phyloP scores from a whole-genome alignment of 2,329 filamentous ascomycete genomes.

The Nigrospora oryzae region DNA sequence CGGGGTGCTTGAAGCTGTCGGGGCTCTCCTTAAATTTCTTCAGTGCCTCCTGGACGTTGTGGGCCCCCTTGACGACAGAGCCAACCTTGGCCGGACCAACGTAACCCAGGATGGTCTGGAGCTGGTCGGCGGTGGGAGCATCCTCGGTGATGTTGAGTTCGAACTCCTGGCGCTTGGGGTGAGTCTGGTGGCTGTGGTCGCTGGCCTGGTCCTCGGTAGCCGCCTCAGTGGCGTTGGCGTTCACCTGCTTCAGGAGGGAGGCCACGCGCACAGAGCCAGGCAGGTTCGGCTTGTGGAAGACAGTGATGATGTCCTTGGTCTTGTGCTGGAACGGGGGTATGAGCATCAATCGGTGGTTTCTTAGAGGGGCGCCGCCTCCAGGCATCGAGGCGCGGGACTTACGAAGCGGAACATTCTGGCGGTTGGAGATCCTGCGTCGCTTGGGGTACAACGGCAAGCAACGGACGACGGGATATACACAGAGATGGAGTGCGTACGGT shows the following conservation, averaged over 20 bases:
- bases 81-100: constrained; percentile 54
- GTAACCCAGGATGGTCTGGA: constrained; percentile 78
- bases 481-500: no score
- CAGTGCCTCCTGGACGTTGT: constrained; percentile 66
- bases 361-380: neutral
- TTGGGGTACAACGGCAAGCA: no score
- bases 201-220: constrained; percentile 70
- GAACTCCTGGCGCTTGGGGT: constrained; percentile 57
- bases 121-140: constrained; percentile 71
- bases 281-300: constrained; percentile 81
- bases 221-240: constrained; percentile 56
- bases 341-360: neutral
- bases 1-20: constrained; percentile 62
- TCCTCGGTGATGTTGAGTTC: constrained; percentile 79
- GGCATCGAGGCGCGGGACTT: constrained; percentile 12
- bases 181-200: constrained; percentile 52
- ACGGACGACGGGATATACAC: no score
- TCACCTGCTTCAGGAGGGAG: constrained; percentile 72
- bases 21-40: constrained; percentile 65
- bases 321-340: constrained; percentile 47
- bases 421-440: neutral
- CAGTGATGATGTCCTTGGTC: constrained; percentile 82
- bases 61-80: constrained; percentile 64
- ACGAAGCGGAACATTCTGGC: constrained; percentile 39
- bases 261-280: constrained; percentile 66